These are phyloP conservation scores for Salvia miltiorrhiza DNA, from an alignment of 257 asterid genomes.

Conservation along the genomic window DNA sequence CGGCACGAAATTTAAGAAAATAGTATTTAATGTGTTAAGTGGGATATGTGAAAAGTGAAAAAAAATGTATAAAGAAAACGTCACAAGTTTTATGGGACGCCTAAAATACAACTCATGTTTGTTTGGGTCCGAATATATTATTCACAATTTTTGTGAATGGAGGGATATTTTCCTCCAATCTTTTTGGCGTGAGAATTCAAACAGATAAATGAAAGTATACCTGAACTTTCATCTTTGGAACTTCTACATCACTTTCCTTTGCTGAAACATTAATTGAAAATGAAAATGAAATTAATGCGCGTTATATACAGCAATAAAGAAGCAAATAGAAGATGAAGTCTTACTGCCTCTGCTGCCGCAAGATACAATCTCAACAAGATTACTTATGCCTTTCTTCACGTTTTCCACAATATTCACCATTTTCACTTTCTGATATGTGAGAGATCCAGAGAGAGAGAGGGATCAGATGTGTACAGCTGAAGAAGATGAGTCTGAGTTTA, in stretches of 20 bases:
- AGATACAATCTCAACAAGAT: slow-evolving; percentile 19
- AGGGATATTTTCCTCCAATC: too few relatives aligned
- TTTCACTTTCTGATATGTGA: not conserved
- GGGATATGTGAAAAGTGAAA: too few relatives aligned
- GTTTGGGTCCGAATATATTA: too few relatives aligned
- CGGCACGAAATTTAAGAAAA: not conserved
- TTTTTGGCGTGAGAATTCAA: not conserved
- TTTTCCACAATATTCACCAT: slow-evolving; percentile 14
- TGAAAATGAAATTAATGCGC: not conserved
- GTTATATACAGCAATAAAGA: not conserved
- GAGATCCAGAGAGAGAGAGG: not conserved
- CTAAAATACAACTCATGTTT: too few relatives aligned
- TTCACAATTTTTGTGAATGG: too few relatives aligned
- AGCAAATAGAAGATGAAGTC: not conserved
- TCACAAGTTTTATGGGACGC: too few relatives aligned
- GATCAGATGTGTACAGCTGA: not conserved
- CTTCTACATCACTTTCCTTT: slow-evolving; percentile 17
- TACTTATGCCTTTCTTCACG: slow-evolving; percentile 18
- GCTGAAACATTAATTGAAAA: not conserved
- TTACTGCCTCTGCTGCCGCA: slow-evolving; percentile 18
- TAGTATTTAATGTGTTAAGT: not conserved
- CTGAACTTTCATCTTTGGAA: slow-evolving; percentile 7
- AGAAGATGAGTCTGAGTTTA: not conserved
- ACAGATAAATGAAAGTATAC: not conserved
- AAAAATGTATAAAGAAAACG: too few relatives aligned